A percentile compares a stretch with the other conserved stretches of the same genome.
Conservation (phyloP, 805 yeast genomes). For the Barnettozyma botsteinii region DNA sequence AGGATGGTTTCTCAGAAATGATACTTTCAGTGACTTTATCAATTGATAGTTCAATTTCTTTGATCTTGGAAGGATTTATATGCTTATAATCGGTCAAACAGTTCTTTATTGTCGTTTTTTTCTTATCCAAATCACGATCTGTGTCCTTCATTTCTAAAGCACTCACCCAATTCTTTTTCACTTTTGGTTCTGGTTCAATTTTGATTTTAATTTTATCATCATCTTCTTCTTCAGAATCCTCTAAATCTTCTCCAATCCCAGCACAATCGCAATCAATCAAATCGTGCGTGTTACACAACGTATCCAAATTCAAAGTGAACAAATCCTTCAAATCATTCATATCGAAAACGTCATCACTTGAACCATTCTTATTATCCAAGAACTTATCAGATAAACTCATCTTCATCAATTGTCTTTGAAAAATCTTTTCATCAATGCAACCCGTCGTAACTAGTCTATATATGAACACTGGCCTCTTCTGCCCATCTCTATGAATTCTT, state of each 20-base stretch:
- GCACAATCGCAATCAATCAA: slow-evolving; percentile 57
- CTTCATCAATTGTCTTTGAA: slow-evolving; percentile 86
- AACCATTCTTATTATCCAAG: slow-evolving; percentile 37
- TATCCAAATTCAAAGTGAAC: slow-evolving; percentile 50
- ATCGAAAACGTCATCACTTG: slow-evolving; percentile 64
- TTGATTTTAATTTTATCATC: slow-evolving; percentile 17
- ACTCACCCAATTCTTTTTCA: slow-evolving; percentile 20
- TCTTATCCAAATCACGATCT: slow-evolving; percentile 22
- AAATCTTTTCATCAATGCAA: slow-evolving; percentile 88
- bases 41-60: slow-evolving; percentile 17
- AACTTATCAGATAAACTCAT: slow-evolving; percentile 71
- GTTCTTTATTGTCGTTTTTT: slow-evolving; percentile 42
- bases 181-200: slow-evolving; percentile 8
- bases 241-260: slow-evolving; percentile 44
- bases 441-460: slow-evolving; percentile 86
- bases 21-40: slow-evolving; percentile 32
- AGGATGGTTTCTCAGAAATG: slow-evolving; percentile 19
- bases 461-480: slow-evolving; percentile 65
- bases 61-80: slow-evolving; percentile 39
- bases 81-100: slow-evolving; percentile 63
- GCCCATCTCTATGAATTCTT: slow-evolving; percentile 92
- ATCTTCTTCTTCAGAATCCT: slow-evolving; percentile 19
- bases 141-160: slow-evolving; percentile 16
- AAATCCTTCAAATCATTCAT: slow-evolving; percentile 65
- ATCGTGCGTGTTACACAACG: slow-evolving; percentile 71